Evolutionary conservation across 2,329 filamentous ascomycete species (phyloP).

Genomic region (Cladosporium austrohemisphaericum): DNA sequence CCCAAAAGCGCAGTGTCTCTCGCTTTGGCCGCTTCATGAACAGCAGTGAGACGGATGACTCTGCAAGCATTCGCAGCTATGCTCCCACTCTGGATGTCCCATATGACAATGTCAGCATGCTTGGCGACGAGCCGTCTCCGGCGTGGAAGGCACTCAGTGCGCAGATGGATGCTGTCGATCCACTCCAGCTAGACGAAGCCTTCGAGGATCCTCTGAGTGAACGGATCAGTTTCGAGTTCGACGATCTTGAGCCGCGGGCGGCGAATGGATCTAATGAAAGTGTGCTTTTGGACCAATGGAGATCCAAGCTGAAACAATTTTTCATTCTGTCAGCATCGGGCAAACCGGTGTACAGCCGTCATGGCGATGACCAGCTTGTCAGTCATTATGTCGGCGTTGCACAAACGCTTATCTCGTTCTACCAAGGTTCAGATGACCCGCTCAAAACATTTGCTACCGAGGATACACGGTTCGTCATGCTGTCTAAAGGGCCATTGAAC

Average conservation of each 20-base stretch:
- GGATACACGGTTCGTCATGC: conserved; percentile 77
- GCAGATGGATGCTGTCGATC: conserved; percentile 54
- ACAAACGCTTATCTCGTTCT: conserved; percentile 97
- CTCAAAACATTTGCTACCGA: conserved; percentile 85
- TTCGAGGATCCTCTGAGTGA: conserved; percentile 51
- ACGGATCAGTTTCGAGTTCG: conserved; percentile 74
- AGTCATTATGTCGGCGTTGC: conserved; percentile 93
- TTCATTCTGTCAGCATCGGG: conserved; percentile 93
- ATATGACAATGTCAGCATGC: conserved; percentile 76
- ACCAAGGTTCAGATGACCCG: conserved; percentile 72
- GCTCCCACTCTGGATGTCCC: conserved; percentile 59
- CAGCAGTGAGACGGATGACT: conserved; percentile 58
- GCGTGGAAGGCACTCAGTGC: conserved; percentile 66
- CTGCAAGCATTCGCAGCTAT: conserved; percentile 63
- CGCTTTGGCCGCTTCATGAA: conserved; percentile 42
- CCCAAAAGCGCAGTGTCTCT: conserved; percentile 38
- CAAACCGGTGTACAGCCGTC: conserved; percentile 94
- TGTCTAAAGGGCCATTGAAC: conserved; percentile 81
- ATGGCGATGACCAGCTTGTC: conserved; percentile 84
- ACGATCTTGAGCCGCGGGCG: conserved; percentile 62
- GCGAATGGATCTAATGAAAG: conserved; percentile 54
- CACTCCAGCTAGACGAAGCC: conserved; percentile 55
- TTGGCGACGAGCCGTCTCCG: conserved; percentile 66
- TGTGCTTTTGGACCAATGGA: conserved; percentile 68
- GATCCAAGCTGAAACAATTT: conserved; percentile 92